phyloP scores from a whole-genome alignment of 1,139 yeast species.

The Scheffersomyces illinoinensis region DNA sequence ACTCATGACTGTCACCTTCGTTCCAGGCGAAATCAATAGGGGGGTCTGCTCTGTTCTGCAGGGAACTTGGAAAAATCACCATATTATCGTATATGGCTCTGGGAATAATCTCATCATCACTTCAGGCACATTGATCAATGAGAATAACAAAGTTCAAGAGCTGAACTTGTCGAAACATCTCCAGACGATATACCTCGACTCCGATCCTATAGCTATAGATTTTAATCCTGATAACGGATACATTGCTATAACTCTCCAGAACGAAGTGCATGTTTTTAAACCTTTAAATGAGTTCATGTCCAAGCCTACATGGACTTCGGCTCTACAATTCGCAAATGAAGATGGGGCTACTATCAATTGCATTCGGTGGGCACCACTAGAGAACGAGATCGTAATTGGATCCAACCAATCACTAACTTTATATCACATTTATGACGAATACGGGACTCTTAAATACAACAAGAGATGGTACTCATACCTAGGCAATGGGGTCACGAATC shows the following conservation, averaged over 20 bases:
- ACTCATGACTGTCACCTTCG: conserved; percentile 64
- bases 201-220: conserved; percentile 67
- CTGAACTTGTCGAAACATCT: conserved; percentile 35
- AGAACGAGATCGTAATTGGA: conserved; percentile 64
- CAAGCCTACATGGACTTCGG: conserved; percentile 50
- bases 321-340: conserved; percentile 20
- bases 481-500: conserved; percentile 56
- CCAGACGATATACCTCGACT: conserved; percentile 74
- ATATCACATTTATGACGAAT: conserved; percentile 52
- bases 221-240: conserved; percentile 60
- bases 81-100: conserved; percentile 75
- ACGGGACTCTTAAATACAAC: conserved; percentile 32
- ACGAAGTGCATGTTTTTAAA: conserved; percentile 35
- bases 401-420: conserved; percentile 50
- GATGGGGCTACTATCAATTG: conserved; percentile 41
- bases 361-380: conserved; percentile 65
- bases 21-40: conserved; percentile 83
- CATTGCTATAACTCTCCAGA: conserved; percentile 47
- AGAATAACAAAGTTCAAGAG: conserved; percentile 6
- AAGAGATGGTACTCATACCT: conserved; percentile 58
- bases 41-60: conserved; percentile 58
- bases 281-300: conserved; percentile 48
- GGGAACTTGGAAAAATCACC: conserved; percentile 66
- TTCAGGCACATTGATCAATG: conserved; percentile 10
- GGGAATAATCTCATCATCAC: conserved; percentile 79